Percentiles rank a stretch among this genome's conserved stretches.
Evolutionary conservation across 805 yeast species (phyloP).

Genomic region (Saccharomycopsis fermentans): DNA sequence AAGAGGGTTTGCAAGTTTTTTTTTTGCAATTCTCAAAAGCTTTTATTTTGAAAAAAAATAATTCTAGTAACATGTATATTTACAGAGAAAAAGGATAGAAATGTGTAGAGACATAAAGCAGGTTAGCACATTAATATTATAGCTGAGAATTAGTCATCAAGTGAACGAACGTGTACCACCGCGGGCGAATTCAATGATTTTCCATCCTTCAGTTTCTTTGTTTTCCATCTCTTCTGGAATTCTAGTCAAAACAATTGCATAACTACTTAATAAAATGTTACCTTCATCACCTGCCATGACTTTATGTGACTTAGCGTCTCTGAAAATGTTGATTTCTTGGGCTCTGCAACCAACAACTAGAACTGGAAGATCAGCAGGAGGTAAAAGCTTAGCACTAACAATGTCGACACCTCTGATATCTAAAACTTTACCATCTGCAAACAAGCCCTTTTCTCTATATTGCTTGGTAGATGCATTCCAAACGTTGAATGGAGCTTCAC

Average conservation of each 20-base stretch:
- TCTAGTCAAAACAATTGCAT: conserved; percentile 92
- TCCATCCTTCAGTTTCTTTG: conserved; percentile 94
- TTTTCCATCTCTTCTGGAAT: conserved; percentile 86
- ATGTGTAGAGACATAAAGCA: no score
- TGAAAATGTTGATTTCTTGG: conserved; percentile 85
- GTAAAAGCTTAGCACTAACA: conserved; percentile 74
- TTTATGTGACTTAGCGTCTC: conserved; percentile 86
- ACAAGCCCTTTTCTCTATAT: conserved; percentile 80
- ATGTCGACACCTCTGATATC: conserved; percentile 95
- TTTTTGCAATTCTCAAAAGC: no score
- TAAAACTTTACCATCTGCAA: conserved; percentile 82
- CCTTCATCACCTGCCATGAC: conserved; percentile 94
- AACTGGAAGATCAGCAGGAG: conserved; percentile 88
- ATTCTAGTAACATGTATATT: no score
- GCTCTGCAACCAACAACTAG: conserved; percentile 91
- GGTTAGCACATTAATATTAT: neutral
- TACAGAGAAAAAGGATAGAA: no score
- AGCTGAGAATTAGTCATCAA: neutral
- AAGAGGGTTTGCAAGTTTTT: no score
- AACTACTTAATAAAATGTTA: conserved; percentile 84
- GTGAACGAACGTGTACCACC: conserved; percentile 32
- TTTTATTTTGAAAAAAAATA: no score
- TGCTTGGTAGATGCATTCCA: conserved; percentile 91
- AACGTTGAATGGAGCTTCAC: conserved; percentile 94
- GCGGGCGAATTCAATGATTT: conserved; percentile 84